A percentile compares a stretch with the other conserved stretches of the same genome.
These are phyloP conservation scores for Candida pseudoglaebosa DNA, from an alignment of 805 yeast genomes.

Conservation along the genomic window DNA sequence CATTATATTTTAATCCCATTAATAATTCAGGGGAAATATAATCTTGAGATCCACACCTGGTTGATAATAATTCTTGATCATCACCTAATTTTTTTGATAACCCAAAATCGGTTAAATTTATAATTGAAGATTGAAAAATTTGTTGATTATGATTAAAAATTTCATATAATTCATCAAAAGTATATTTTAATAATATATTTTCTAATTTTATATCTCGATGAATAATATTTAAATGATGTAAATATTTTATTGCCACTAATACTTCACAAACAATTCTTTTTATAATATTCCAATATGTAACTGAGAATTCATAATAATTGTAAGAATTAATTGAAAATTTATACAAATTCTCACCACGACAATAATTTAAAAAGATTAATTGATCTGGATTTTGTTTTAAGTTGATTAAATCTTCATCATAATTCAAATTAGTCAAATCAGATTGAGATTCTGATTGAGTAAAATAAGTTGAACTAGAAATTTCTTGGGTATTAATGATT, in stretches of 20 bases:
- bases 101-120: conserved; percentile 84
- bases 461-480: conserved; percentile 10
- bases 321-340: conserved; percentile 46
- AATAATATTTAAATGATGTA: conserved; percentile 66
- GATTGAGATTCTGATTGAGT: conserved; percentile 16
- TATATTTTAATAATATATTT: conserved; percentile 55
- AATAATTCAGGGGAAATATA: conserved; percentile 93
- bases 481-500: conserved; percentile 20
- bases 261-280: conserved; percentile 68
- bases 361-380: conserved; percentile 65
- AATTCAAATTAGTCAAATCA: not conserved
- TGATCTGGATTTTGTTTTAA: conserved; percentile 25
- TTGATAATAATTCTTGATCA: conserved; percentile 60
- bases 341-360: conserved; percentile 82
- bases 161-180: conserved; percentile 15
- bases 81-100: conserved; percentile 67
- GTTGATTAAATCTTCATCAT: conserved; percentile 11
- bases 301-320: conserved; percentile 23
- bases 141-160: not conserved
- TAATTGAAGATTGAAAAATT: conserved; percentile 16
- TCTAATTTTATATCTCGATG: conserved; percentile 94
- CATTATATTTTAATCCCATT: conserved; percentile 89
- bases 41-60: conserved; percentile 95
- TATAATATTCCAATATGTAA: conserved; percentile 45
- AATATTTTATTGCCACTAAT: conserved; percentile 61